Conservation (phyloP, 2,329 filamentous ascomycete species). For the Phyllosticta citrichinensis region DNA sequence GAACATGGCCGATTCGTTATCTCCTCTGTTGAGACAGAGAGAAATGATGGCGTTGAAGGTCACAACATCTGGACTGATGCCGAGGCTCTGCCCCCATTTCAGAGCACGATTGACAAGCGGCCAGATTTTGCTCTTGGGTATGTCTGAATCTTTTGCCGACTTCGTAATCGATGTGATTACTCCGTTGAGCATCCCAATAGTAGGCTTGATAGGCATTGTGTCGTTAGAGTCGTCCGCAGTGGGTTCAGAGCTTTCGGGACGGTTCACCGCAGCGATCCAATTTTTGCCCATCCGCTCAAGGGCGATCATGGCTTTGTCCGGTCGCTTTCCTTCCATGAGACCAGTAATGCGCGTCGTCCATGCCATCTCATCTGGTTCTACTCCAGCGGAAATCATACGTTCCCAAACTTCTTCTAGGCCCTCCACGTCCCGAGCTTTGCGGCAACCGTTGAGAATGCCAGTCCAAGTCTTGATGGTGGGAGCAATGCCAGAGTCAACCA, state of each 20-base stretch:
- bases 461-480: constrained; percentile 61
- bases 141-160: background rate
- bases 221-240: background rate
- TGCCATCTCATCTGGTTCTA: constrained; percentile 52
- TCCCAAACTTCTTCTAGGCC: constrained; percentile 59
- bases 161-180: constrained; percentile 42
- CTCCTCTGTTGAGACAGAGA: constrained; percentile 43
- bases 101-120: constrained; percentile 22
- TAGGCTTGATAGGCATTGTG: constrained; percentile 43
- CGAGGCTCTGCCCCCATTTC: constrained; percentile 31
- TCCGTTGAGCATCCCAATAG: constrained; percentile 58
- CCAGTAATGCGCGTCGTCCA: constrained; percentile 65
- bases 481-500: constrained; percentile 43
- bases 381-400: constrained; percentile 47
- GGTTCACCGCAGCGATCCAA: constrained; percentile 40
- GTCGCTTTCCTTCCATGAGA: constrained; percentile 45
- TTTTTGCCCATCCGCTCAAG: constrained; percentile 54
- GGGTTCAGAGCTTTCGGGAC: background rate
- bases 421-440: constrained; percentile 46
- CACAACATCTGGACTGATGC: constrained; percentile 36
- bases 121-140: background rate
- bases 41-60: constrained; percentile 62
- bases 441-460: constrained; percentile 62
- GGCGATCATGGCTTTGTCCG: constrained; percentile 49
- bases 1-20: constrained; percentile 38